Evolutionary conservation across 176 grass and related monocot species (phyloP).

Genomic region (Juncus effusus): DNA sequence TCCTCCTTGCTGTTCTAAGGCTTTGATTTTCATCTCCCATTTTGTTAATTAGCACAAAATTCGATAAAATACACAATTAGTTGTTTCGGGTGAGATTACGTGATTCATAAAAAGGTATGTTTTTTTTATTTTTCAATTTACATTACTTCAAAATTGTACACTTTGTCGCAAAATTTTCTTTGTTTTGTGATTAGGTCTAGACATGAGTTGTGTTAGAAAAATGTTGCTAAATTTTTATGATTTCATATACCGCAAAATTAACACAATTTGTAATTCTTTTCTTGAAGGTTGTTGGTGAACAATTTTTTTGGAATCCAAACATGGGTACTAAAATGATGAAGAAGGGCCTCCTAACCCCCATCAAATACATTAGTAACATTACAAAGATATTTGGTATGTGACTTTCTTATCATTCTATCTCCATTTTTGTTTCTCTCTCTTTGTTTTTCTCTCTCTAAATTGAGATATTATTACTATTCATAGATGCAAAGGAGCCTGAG

Average conservation of each 20-base stretch:
- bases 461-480: background rate
- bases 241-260: background rate
- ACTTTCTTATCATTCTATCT: background rate
- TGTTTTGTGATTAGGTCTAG: background rate
- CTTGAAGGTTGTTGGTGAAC: slow-evolving; percentile 5
- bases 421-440: background rate
- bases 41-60: background rate
- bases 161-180: background rate
- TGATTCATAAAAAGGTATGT: background rate
- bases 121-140: background rate
- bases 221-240: background rate
- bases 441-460: background rate
- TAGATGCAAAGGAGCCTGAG: slow-evolving; percentile 64
- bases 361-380: slow-evolving; percentile 71
- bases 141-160: slow-evolving; percentile 14
- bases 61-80: background rate
- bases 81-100: slow-evolving; percentile 7
- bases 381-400: slow-evolving; percentile 74
- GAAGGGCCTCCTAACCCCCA: slow-evolving; percentile 63
- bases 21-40: slow-evolving; percentile 3
- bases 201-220: background rate
- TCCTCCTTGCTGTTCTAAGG: slow-evolving; percentile 14
- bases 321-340: slow-evolving; percentile 51
- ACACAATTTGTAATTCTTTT: background rate
- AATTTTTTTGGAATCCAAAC: slow-evolving; percentile 19